phyloP scores from a whole-genome alignment of 805 yeast species.

The Hermanozyma aechmeae region DNA sequence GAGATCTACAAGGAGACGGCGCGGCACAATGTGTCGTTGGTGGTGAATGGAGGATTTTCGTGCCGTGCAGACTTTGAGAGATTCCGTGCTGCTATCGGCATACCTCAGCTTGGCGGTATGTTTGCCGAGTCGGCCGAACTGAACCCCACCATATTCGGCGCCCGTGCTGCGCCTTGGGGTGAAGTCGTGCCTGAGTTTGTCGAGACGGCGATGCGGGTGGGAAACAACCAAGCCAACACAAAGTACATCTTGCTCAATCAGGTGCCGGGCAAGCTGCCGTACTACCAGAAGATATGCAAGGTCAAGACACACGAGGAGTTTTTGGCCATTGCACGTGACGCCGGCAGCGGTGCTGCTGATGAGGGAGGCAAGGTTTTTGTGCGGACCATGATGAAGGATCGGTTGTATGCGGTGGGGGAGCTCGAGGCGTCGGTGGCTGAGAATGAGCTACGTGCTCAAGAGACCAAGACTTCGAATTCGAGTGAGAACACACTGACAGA shows the following conservation, averaged over 20 bases:
- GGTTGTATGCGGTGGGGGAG: conserved; percentile 10
- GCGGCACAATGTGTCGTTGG: conserved; percentile 55
- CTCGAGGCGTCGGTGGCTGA: too few relatives aligned
- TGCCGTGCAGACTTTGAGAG: conserved; percentile 43
- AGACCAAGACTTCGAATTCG: too few relatives aligned
- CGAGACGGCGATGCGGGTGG: conserved; percentile 41
- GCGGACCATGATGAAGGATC: conserved; percentile 23
- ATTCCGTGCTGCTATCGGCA: conserved; percentile 44
- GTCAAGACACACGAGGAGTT: conserved; percentile 49
- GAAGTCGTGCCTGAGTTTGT: conserved; percentile 47
- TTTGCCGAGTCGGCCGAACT: conserved; percentile 85
- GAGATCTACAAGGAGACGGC: conserved; percentile 55
- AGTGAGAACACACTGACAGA: too few relatives aligned
- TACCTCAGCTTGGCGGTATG: conserved; percentile 74
- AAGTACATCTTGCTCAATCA: conserved; percentile 75
- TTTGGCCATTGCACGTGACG: conserved; percentile 19
- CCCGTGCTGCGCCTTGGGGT: conserved; percentile 43
- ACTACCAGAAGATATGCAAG: conserved; percentile 48
- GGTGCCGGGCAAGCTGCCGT: conserved; percentile 63
- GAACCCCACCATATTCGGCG: conserved; percentile 68
- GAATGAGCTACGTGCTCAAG: too few relatives aligned
- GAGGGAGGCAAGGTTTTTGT: conserved; percentile 27
- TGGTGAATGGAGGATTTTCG: conserved; percentile 72
- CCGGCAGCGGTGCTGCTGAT: too few relatives aligned
- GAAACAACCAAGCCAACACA: conserved; percentile 56